Conservation (phyloP, 768 basidiomycete species). For the Astraeus odoratus region DNA sequence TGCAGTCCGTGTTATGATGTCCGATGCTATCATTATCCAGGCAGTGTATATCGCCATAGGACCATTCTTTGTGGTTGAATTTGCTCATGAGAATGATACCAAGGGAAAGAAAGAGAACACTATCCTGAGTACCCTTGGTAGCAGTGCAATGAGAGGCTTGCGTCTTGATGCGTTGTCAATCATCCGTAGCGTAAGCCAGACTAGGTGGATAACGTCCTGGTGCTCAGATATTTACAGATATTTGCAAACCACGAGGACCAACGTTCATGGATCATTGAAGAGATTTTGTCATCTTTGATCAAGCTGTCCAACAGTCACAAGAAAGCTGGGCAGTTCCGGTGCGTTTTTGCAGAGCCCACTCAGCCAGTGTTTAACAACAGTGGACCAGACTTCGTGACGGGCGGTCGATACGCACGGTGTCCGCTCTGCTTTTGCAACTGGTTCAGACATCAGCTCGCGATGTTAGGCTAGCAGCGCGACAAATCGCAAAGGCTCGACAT, state of each 20-base stretch:
- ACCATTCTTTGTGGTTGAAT: slow-evolving; percentile 87
- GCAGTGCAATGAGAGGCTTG: slow-evolving; percentile 74
- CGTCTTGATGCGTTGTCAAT: slow-evolving; percentile 77
- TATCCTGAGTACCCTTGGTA: slow-evolving; percentile 61
- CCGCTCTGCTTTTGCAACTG: slow-evolving; percentile 89
- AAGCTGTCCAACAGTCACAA: slow-evolving; percentile 88
- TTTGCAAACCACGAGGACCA: slow-evolving; percentile 90
- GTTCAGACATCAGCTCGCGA: slow-evolving; percentile 92
- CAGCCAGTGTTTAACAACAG: background rate
- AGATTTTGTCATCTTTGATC: slow-evolving; percentile 84
- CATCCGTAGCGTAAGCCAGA: slow-evolving; percentile 68
- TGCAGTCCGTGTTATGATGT: slow-evolving; percentile 63
- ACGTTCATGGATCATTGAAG: slow-evolving; percentile 96
- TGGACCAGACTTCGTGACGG: slow-evolving; percentile 77
- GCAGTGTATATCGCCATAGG: slow-evolving; percentile 91
- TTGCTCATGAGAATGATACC: slow-evolving; percentile 44
- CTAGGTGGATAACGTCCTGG: background rate
- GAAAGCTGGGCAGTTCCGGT: slow-evolving; percentile 87
- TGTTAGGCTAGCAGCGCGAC: slow-evolving; percentile 62
- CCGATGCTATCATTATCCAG: slow-evolving; percentile 87
- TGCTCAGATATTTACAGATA: slow-evolving; percentile 43
- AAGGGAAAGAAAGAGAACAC: slow-evolving; percentile 51
- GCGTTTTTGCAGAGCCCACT: slow-evolving; percentile 13
- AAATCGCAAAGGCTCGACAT: slow-evolving; percentile 55
- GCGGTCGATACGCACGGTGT: slow-evolving; percentile 86